phyloP scores from a whole-genome alignment of 2,329 filamentous ascomycete species.

The Aureobasidium mangrovei region DNA sequence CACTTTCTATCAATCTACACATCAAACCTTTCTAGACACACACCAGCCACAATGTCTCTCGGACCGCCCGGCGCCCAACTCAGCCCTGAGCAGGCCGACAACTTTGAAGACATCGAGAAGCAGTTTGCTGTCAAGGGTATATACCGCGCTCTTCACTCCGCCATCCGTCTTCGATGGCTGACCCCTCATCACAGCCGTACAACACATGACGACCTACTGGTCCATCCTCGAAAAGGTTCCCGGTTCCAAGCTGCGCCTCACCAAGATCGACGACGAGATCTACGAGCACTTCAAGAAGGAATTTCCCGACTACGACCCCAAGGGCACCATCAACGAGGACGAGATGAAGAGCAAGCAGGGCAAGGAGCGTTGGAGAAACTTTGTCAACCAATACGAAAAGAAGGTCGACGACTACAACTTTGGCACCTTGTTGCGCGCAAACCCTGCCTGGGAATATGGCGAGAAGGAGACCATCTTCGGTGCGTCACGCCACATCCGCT shows the following conservation, averaged over 20 bases:
- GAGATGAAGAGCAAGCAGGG: slow-evolving; percentile 95
- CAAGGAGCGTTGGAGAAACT: slow-evolving; percentile 91
- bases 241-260: slow-evolving; percentile 82
- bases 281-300: slow-evolving; percentile 76
- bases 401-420: slow-evolving; percentile 97
- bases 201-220: slow-evolving; percentile 98
- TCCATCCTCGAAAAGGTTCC: slow-evolving; percentile 82
- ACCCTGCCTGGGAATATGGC: slow-evolving; percentile 73
- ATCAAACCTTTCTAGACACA: neutral
- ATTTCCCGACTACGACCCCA: slow-evolving; percentile 88
- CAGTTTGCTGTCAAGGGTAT: slow-evolving; percentile 94
- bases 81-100: slow-evolving; percentile 53
- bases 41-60: slow-evolving; percentile 26
- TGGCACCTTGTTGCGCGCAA: slow-evolving; percentile 80
- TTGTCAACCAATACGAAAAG: slow-evolving; percentile 90
- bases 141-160: slow-evolving; percentile 8
- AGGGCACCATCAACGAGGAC: slow-evolving; percentile 74
- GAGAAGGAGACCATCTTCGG: slow-evolving; percentile 88
- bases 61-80: slow-evolving; percentile 24
- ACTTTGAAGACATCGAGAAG: slow-evolving; percentile 74
- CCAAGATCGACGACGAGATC: slow-evolving; percentile 92
- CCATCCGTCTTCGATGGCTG: neutral
- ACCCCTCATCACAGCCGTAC: slow-evolving; percentile 53
- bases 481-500: slow-evolving; percentile 33
- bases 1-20: neutral